These are phyloP conservation scores for Cupressus sempervirens DNA, from an alignment of 75 land plant genomes.

Conservation along the genomic window DNA sequence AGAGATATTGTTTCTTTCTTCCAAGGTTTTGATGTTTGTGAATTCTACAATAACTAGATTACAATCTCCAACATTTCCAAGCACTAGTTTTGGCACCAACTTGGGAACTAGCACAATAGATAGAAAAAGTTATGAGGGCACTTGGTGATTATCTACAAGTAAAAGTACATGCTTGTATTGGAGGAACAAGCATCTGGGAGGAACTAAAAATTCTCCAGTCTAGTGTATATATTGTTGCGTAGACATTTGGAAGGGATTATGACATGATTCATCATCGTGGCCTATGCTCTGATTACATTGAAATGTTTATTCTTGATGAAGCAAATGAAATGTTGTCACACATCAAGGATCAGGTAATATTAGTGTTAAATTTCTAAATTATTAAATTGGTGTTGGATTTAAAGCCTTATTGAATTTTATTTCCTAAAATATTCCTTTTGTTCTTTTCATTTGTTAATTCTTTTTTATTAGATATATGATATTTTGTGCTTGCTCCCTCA, in stretches of 20 bases:
- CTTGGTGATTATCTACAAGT: slow-evolving; percentile 76
- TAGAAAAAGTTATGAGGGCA: slow-evolving; percentile 80
- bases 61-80: slow-evolving; percentile 50
- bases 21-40: slow-evolving; percentile 67
- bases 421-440: neutral
- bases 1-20: slow-evolving; percentile 73
- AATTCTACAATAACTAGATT: slow-evolving; percentile 63
- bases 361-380: neutral
- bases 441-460: neutral
- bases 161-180: slow-evolving; percentile 84
- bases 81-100: slow-evolving; percentile 72
- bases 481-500: slow-evolving; percentile 60
- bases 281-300: slow-evolving; percentile 45
- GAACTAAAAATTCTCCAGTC: slow-evolving; percentile 56
- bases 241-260: slow-evolving; percentile 65
- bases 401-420: neutral
- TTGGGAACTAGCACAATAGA: slow-evolving; percentile 68
- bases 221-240: slow-evolving; percentile 72
- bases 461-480: slow-evolving; percentile 27
- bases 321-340: slow-evolving; percentile 87
- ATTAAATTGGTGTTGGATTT: neutral
- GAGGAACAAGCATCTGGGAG: slow-evolving; percentile 68
- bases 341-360: slow-evolving; percentile 69
- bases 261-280: slow-evolving; percentile 52
- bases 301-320: slow-evolving; percentile 57